A percentile compares a stretch with the other conserved stretches of the same genome.
These are phyloP conservation scores for Ganoderma lucidum DNA, from an alignment of 1,284 basidiomycete genomes.

Conservation along the genomic window DNA sequence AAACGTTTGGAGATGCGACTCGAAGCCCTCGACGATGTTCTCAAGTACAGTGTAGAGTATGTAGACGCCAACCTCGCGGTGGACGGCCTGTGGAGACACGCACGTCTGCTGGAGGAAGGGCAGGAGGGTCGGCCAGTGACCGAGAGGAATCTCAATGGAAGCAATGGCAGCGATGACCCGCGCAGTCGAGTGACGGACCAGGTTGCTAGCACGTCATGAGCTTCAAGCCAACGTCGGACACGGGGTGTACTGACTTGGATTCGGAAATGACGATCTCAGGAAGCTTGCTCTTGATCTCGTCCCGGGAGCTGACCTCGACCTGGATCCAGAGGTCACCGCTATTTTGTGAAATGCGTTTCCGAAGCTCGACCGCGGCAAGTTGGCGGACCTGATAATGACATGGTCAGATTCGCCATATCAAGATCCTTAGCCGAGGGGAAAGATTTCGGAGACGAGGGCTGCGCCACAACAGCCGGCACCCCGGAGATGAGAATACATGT, in stretches of 20 bases:
- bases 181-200: constrained; percentile 90
- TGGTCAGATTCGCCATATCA: neutral
- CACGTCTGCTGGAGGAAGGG: constrained; percentile 90
- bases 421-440: neutral
- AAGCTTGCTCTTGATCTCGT: constrained; percentile 88
- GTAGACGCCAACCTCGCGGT: constrained; percentile 93
- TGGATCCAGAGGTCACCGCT: constrained; percentile 88
- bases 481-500: constrained; percentile 1
- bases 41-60: constrained; percentile 95
- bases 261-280: constrained; percentile 85
- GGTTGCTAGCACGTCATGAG: constrained; percentile 60
- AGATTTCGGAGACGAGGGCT: neutral
- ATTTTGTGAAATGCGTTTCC: constrained; percentile 89
- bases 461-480: neutral
- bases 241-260: constrained; percentile 63
- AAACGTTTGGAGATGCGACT: constrained; percentile 79
- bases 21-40: constrained; percentile 89
- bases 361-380: constrained; percentile 97
- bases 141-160: constrained; percentile 84
- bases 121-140: constrained; percentile 89
- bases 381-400: constrained; percentile 82
- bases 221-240: constrained; percentile 1
- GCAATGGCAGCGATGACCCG: constrained; percentile 96
- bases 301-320: constrained; percentile 75
- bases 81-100: constrained; percentile 70